Conservation (phyloP, 805 yeast species). For the Candida awuae region DNA sequence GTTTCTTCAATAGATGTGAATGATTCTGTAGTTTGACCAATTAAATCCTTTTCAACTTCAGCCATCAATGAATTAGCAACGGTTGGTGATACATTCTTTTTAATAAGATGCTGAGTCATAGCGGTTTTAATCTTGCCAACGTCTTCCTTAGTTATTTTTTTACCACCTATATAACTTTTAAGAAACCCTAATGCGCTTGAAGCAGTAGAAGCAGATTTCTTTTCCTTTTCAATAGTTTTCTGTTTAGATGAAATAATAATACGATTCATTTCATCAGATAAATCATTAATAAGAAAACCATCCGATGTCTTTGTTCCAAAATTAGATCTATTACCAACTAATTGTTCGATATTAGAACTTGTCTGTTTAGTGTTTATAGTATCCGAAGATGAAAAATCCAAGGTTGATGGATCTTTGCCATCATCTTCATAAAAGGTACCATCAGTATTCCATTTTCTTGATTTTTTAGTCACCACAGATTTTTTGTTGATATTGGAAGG, state of each 20-base stretch:
- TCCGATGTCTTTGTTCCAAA: conserved; percentile 37
- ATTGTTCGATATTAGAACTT: conserved; percentile 24
- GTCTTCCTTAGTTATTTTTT: conserved; percentile 54
- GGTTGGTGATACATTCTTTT: conserved; percentile 86
- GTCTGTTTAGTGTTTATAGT: conserved; percentile 14
- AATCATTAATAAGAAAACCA: conserved; percentile 60
- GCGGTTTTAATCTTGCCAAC: conserved; percentile 56
- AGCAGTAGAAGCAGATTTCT: conserved; percentile 16
- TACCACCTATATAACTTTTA: conserved; percentile 59
- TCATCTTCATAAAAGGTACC: conserved; percentile 43
- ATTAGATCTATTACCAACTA: conserved; percentile 32
- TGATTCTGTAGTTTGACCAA: conserved; percentile 63
- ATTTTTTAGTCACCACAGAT: conserved; percentile 29
- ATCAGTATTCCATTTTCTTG: conserved; percentile 61
- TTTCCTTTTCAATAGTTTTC: conserved; percentile 16
- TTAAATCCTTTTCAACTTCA: conserved; percentile 59
- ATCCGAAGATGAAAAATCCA: conserved; percentile 48
- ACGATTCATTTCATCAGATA: conserved; percentile 44
- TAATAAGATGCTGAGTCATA: conserved; percentile 67
- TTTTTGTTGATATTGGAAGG: conserved; percentile 8
- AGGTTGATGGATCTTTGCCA: conserved; percentile 26
- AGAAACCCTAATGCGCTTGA: conserved; percentile 50
- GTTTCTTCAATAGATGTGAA: conserved; percentile 72
- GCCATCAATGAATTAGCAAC: conserved; percentile 69
- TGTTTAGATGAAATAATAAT: conserved; percentile 25